phyloP scores from a whole-genome alignment of 1,139 yeast species.

The Scheffersomyces insectosa region DNA sequence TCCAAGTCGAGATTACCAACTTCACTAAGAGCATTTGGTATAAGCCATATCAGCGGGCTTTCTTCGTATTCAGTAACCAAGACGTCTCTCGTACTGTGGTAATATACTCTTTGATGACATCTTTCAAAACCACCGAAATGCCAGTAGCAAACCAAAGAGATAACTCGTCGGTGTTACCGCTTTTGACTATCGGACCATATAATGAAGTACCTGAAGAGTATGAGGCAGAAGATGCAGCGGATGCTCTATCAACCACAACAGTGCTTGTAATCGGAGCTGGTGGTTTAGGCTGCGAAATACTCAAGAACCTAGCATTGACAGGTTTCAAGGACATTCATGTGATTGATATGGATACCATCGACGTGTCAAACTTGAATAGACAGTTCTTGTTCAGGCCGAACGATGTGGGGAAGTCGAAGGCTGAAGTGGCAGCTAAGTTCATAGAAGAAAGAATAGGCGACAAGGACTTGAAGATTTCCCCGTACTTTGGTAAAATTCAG shows the following conservation, averaged over 20 bases:
- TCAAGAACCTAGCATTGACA: slow-evolving; percentile 76
- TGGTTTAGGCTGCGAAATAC: slow-evolving; percentile 91
- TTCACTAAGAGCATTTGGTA: no score
- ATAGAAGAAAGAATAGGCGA: slow-evolving; percentile 49
- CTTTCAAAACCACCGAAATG: slow-evolving; percentile 1
- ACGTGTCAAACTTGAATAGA: slow-evolving; percentile 83
- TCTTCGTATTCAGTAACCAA: not conserved
- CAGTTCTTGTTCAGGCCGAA: slow-evolving; percentile 76
- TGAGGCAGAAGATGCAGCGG: slow-evolving; percentile 21
- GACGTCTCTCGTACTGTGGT: not conserved
- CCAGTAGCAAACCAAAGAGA: slow-evolving; percentile 5
- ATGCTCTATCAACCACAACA: slow-evolving; percentile 30
- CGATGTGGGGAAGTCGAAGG: slow-evolving; percentile 83
- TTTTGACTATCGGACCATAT: slow-evolving; percentile 40
- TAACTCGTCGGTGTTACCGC: slow-evolving; percentile 20
- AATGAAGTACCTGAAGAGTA: slow-evolving; percentile 45
- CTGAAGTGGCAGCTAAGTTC: slow-evolving; percentile 71
- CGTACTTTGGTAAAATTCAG: slow-evolving; percentile 70
- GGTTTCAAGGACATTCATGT: slow-evolving; percentile 78
- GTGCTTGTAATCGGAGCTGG: slow-evolving; percentile 85
- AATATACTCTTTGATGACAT: not conserved
- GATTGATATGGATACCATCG: slow-evolving; percentile 95
- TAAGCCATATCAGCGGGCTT: not conserved
- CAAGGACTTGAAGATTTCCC: slow-evolving; percentile 47
- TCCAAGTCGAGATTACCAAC: no score